Percentiles rank a stretch among this genome's conserved stretches.
Conservation (phyloP, 306 rosid species). For the Spatholobus suberectus region DNA sequence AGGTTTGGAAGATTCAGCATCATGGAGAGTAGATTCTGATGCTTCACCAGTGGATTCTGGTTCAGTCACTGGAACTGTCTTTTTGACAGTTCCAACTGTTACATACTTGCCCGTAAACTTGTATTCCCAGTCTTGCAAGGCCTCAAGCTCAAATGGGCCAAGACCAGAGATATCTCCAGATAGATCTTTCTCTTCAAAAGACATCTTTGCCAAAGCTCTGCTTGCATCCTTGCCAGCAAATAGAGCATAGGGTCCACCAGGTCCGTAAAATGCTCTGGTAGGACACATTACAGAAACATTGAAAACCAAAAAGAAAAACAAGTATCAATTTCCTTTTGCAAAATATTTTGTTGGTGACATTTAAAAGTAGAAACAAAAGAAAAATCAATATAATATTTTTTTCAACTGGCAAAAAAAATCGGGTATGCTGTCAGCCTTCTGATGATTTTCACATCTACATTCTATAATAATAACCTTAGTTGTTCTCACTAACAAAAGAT, state of each 20-base stretch:
- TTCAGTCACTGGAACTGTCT: slow-evolving; percentile 51
- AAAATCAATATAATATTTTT: not conserved
- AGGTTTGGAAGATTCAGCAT: slow-evolving; percentile 46
- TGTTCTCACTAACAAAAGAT: not conserved
- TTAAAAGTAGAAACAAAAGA: not conserved
- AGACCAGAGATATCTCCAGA: slow-evolving; percentile 85
- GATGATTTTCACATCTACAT: not conserved
- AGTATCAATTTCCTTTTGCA: slow-evolving; percentile 16
- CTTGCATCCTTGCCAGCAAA: slow-evolving; percentile 96
- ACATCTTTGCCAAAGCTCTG: slow-evolving; percentile 95
- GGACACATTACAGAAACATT: slow-evolving; percentile 12
- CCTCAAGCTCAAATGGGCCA: slow-evolving; percentile 72
- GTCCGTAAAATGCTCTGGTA: slow-evolving; percentile 89
- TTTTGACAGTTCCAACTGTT: slow-evolving; percentile 76
- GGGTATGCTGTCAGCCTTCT: not conserved
- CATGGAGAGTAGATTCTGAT: slow-evolving; percentile 44
- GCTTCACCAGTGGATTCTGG: slow-evolving; percentile 57
- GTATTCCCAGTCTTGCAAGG: slow-evolving; percentile 95
- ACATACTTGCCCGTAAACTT: slow-evolving; percentile 89
- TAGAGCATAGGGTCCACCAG: slow-evolving; percentile 88
- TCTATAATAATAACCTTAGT: not conserved
- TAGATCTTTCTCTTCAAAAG: slow-evolving; percentile 84
- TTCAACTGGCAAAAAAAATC: not conserved
- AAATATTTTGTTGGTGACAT: not conserved
- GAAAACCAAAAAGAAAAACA: not conserved